Conservation (phyloP, 805 yeast genomes). For the Candida montana region DNA sequence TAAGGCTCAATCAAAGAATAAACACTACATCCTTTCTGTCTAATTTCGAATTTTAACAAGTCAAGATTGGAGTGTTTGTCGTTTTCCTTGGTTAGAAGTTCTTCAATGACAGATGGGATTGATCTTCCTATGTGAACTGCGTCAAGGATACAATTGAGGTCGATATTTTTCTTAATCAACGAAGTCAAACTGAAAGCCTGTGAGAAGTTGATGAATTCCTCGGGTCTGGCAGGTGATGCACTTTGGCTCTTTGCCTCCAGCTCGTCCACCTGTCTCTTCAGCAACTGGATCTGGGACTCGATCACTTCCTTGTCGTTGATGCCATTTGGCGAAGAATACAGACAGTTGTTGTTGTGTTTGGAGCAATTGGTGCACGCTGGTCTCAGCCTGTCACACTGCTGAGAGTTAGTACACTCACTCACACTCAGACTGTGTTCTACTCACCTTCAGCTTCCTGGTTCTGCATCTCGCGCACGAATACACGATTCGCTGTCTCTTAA, state of each 20-base stretch:
- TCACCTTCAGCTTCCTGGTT: background rate
- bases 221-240: background rate
- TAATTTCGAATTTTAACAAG: slow-evolving; percentile 6
- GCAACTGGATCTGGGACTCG: slow-evolving; percentile 3
- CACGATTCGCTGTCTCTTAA: slow-evolving; percentile 10
- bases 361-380: slow-evolving; percentile 6
- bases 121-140: background rate
- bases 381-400: slow-evolving; percentile 7
- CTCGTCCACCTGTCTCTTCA: slow-evolving; percentile 4
- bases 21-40: slow-evolving; percentile 5
- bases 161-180: slow-evolving; percentile 2
- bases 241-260: slow-evolving; percentile 3
- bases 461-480: slow-evolving; percentile 3
- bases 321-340: slow-evolving; percentile 1
- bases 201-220: slow-evolving; percentile 3
- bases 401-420: background rate
- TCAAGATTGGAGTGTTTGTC: slow-evolving; percentile 5
- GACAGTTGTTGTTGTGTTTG: slow-evolving; percentile 5
- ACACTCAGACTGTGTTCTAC: too few relatives aligned
- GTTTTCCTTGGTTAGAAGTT: slow-evolving; percentile 6
- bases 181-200: slow-evolving; percentile 4
- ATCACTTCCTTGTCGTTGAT: slow-evolving; percentile 2
- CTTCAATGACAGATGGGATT: slow-evolving; percentile 7
- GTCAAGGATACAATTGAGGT: background rate
- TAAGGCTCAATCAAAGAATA: slow-evolving; percentile 5